Conservation (phyloP, 2,329 filamentous ascomycete species). For the Tothia fuscella region DNA sequence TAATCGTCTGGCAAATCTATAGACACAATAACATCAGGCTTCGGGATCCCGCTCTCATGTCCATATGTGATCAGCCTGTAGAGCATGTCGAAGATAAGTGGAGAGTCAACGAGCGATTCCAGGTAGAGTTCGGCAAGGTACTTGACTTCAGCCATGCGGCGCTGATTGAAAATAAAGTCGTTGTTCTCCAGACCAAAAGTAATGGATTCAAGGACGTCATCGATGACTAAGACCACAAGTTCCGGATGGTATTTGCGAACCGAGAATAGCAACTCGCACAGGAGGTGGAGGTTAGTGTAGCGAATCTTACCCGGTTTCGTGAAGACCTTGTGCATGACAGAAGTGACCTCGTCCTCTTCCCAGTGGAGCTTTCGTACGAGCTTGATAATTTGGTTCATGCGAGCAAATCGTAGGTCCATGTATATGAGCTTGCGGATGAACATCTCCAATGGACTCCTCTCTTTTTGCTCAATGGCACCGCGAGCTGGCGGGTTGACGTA, state of each 20-base stretch:
- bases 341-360: conserved; percentile 71
- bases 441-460: conserved; percentile 82
- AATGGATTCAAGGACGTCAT: conserved; percentile 81
- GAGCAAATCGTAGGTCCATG: conserved; percentile 84
- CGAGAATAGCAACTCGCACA: conserved; percentile 79
- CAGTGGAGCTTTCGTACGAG: conserved; percentile 92
- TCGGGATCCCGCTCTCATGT: conserved; percentile 68
- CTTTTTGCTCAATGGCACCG: conserved; percentile 91
- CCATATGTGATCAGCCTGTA: conserved; percentile 93
- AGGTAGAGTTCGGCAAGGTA: conserved; percentile 96
- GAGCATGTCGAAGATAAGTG: conserved; percentile 86
- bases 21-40: conserved; percentile 62
- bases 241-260: conserved; percentile 84
- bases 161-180: conserved; percentile 95
- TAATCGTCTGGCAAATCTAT: conserved; percentile 88
- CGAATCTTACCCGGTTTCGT: conserved; percentile 95
- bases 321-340: conserved; percentile 73
- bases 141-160: conserved; percentile 87
- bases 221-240: conserved; percentile 84
- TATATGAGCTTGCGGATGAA: conserved; percentile 92
- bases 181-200: conserved; percentile 84
- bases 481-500: conserved; percentile 93
- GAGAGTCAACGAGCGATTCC: conserved; percentile 91
- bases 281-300: conserved; percentile 88
- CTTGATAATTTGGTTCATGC: conserved; percentile 86